Conservation (phyloP, 768 basidiomycete species). For the Paxillus ammoniavirescens region DNA sequence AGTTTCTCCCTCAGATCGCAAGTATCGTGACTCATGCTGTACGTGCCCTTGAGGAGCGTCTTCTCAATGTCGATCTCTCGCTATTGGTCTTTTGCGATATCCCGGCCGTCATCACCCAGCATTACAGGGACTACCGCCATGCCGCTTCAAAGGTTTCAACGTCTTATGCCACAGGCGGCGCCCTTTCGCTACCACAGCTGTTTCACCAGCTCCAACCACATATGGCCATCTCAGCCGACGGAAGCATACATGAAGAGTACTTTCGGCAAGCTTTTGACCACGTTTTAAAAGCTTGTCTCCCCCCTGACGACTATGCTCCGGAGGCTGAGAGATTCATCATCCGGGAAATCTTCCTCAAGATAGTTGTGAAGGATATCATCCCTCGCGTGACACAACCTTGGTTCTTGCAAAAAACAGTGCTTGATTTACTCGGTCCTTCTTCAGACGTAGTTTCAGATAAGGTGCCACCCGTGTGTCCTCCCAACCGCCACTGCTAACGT, state of each 20-base stretch:
- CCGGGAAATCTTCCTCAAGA: conserved; percentile 79
- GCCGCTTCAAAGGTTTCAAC: conserved; percentile 60
- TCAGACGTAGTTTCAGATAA: conserved; percentile 23
- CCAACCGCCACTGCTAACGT: neutral
- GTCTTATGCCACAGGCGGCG: conserved; percentile 69
- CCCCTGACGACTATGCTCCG: conserved; percentile 74
- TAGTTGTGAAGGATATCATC: conserved; percentile 65
- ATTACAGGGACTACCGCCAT: conserved; percentile 76
- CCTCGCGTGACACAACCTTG: conserved; percentile 81
- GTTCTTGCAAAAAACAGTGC: conserved; percentile 76
- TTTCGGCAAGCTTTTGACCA: conserved; percentile 78
- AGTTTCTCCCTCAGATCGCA: conserved; percentile 73
- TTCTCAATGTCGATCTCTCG: conserved; percentile 53
- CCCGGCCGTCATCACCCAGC: conserved; percentile 68
- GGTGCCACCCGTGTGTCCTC: conserved; percentile 9
- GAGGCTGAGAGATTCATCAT: conserved; percentile 74
- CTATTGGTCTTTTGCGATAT: conserved; percentile 60
- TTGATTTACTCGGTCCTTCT: conserved; percentile 61
- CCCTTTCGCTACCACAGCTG: conserved; percentile 58
- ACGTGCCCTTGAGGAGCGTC: conserved; percentile 58
- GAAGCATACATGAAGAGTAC: conserved; percentile 70
- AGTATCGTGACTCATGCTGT: conserved; percentile 56
- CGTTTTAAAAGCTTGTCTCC: conserved; percentile 70
- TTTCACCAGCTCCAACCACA: conserved; percentile 86
- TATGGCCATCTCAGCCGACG: conserved; percentile 70